Percentiles rank a stretch among this genome's conserved stretches.
Conservation (phyloP, 1,284 basidiomycete species). For the Apiotrichum sp. region DNA sequence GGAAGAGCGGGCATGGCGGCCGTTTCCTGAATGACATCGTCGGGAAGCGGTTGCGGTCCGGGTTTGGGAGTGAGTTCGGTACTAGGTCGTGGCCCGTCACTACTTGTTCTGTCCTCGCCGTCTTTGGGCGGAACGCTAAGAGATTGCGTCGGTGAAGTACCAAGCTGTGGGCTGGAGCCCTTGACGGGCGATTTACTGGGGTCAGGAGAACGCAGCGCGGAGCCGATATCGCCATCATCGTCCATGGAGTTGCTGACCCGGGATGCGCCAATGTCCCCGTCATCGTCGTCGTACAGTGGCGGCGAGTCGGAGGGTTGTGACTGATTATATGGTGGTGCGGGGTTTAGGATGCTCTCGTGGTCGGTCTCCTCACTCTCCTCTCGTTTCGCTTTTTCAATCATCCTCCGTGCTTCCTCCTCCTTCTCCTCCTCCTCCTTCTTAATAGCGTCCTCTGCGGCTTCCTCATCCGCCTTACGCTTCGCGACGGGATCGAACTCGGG, state of each 20-base stretch:
- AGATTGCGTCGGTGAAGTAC: too few species aligned
- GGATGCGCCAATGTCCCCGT: conserved; percentile 30
- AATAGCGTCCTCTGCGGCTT: conserved; percentile 30
- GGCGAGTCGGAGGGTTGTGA: neutral
- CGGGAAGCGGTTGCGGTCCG: neutral
- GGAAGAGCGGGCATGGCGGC: conserved; percentile 54
- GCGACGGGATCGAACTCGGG: conserved; percentile 92
- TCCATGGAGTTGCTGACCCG: neutral
- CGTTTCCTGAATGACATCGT: conserved; percentile 3
- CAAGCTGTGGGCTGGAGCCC: too few species aligned
- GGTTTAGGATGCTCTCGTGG: conserved; percentile 10
- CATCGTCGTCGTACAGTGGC: conserved; percentile 20
- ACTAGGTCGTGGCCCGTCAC: too few species aligned
- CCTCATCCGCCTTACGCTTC: conserved; percentile 53
- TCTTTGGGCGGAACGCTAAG: neutral
- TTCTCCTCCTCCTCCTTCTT: conserved; percentile 7
- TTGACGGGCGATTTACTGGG: conserved; percentile 6
- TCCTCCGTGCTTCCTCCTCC: conserved; percentile 32
- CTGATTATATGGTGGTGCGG: conserved; percentile 14
- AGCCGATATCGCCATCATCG: conserved; percentile 15
- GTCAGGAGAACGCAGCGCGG: neutral
- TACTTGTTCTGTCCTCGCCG: too few species aligned
- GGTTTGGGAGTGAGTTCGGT: neutral
- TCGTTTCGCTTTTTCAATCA: conserved; percentile 45
- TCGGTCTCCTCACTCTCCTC: conserved; percentile 43